Evolutionary conservation across 2,329 filamentous ascomycete species (phyloP).

Genomic region (Drechslerella dactyloides): DNA sequence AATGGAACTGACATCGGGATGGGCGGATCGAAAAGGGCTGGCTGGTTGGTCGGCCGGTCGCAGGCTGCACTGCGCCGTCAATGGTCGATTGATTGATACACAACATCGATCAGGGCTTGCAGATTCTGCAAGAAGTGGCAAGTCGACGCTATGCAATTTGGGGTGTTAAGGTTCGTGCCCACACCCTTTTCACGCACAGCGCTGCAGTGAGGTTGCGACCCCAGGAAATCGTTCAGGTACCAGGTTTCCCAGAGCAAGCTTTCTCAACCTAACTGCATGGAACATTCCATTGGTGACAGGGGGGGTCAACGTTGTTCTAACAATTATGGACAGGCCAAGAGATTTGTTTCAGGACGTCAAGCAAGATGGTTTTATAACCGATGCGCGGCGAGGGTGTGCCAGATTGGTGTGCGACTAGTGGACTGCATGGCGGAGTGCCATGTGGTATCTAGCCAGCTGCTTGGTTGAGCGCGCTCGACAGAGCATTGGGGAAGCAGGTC

Average conservation of each 20-base stretch:
- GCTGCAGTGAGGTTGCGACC: slow-evolving; percentile 28
- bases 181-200: too few species aligned
- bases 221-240: slow-evolving; percentile 48
- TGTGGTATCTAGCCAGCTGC: too few species aligned
- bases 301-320: slow-evolving; percentile 6
- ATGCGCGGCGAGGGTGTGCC: slow-evolving; percentile 1
- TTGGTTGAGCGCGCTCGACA: too few species aligned
- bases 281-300: slow-evolving; percentile 44
- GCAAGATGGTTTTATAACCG: slow-evolving; percentile 17
- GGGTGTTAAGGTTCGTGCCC: background rate
- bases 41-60: too few species aligned
- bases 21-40: too few species aligned
- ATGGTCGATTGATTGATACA: too few species aligned
- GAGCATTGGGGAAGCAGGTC: too few species aligned
- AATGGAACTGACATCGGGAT: too few species aligned
- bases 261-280: slow-evolving; percentile 47
- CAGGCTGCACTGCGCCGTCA: too few species aligned
- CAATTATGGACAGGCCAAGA: slow-evolving; percentile 31
- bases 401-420: too few species aligned
- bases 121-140: slow-evolving; percentile 41
- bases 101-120: slow-evolving; percentile 32
- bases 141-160: slow-evolving; percentile 33
- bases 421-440: too few species aligned
- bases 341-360: slow-evolving; percentile 37
- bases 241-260: slow-evolving; percentile 34